Conservation (phyloP, 1,139 yeast species). For the Debaryomyces coudertii region DNA sequence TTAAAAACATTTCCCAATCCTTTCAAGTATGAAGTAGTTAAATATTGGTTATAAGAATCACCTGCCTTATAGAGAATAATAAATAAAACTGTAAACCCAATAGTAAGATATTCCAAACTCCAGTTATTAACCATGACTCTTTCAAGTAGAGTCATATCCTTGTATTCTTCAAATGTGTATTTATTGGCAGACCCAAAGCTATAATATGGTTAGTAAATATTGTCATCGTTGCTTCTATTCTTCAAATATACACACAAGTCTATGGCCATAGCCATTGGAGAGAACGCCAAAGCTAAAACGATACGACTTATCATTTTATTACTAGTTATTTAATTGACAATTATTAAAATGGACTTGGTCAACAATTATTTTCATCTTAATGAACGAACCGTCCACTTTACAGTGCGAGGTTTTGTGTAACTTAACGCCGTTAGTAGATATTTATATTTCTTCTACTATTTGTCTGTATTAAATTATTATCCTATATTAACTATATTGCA, state of each 20-base stretch:
- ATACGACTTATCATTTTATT: constrained; percentile 5
- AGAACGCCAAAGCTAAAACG: constrained; percentile 4
- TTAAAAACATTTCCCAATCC: constrained; percentile 52
- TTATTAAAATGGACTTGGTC: neutral
- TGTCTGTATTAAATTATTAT: neutral
- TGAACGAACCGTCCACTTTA: constrained; percentile 3
- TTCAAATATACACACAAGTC: constrained; percentile 13
- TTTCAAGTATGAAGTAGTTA: constrained; percentile 54
- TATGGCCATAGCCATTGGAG: constrained; percentile 12
- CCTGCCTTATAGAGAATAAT: constrained; percentile 59
- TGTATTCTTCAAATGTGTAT: constrained; percentile 55
- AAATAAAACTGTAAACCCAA: constrained; percentile 52
- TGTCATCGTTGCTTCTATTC: neutral
- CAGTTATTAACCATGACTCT: constrained; percentile 66
- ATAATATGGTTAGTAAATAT: constrained; percentile 4
- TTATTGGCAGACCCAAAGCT: constrained; percentile 28
- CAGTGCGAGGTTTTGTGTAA: constrained; percentile 11
- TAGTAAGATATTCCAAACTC: constrained; percentile 67
- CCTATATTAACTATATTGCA: neutral
- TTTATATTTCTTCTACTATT: neutral
- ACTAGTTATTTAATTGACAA: constrained; percentile 2
- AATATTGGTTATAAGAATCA: constrained; percentile 54
- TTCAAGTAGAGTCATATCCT: constrained; percentile 50
- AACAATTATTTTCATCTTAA: neutral
- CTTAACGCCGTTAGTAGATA: neutral